A percentile compares a stretch with the other conserved stretches of the same genome.
Conservation (phyloP, 129 eudicot genomes). For the Chrysanthemum seticuspe region DNA sequence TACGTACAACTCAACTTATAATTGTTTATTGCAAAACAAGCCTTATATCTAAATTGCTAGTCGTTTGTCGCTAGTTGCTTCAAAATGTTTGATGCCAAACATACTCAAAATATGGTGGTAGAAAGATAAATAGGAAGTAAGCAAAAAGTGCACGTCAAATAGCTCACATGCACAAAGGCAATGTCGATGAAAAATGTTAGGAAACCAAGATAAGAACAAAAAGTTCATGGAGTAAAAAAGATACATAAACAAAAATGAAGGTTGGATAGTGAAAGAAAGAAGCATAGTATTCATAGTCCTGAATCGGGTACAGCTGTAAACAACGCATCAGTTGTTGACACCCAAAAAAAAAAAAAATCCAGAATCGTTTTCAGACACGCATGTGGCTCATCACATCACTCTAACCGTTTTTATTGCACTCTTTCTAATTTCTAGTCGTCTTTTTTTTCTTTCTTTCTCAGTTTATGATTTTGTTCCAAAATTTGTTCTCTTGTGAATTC, state of each 20-base stretch:
- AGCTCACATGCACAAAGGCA: no score
- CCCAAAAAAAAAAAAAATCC: constrained; percentile 27
- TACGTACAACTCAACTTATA: no score
- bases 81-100: no score
- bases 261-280: neutral
- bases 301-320: constrained; percentile 78
- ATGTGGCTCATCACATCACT: constrained; percentile 48
- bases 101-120: no score
- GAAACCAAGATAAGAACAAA: neutral
- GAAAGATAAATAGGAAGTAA: no score
- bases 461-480: no score
- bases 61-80: no score
- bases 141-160: no score
- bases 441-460: no score
- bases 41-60: no score
- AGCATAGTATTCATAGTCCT: constrained; percentile 35
- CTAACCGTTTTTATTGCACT: constrained; percentile 36
- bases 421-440: neutral
- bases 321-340: constrained; percentile 52
- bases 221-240: neutral
- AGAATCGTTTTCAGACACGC: constrained; percentile 56
- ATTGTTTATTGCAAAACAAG: no score
- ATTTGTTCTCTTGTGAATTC: no score
- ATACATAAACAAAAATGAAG: neutral
- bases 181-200: neutral